Conservation (phyloP, 305 asterid genomes). For the Withania somnifera region DNA sequence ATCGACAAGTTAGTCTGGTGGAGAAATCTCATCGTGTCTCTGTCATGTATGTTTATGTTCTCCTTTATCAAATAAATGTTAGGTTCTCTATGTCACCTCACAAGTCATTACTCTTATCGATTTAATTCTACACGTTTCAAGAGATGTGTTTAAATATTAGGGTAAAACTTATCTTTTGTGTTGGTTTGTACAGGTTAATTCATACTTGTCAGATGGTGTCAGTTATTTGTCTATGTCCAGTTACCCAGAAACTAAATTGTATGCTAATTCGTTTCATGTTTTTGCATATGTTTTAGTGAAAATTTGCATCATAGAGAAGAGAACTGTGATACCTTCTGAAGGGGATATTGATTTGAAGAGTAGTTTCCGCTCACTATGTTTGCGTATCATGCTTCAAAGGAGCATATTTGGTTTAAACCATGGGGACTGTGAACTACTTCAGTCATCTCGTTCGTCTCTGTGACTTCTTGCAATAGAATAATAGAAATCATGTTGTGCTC, state of each 20-base stretch:
- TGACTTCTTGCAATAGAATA: neutral
- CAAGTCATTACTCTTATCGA: neutral
- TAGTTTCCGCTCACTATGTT: neutral
- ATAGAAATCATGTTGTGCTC: neutral
- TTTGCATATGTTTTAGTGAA: neutral
- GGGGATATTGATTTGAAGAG: neutral
- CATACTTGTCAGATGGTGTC: neutral
- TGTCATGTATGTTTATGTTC: constrained; percentile 36
- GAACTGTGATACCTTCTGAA: neutral
- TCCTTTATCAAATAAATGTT: neutral
- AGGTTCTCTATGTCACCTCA: neutral
- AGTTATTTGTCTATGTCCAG: neutral
- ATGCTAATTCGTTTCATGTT: neutral
- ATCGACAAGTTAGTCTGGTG: constrained; percentile 36
- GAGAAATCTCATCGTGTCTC: constrained; percentile 51
- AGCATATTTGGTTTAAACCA: neutral
- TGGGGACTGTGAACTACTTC: neutral
- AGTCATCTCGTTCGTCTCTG: neutral
- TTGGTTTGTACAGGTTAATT: neutral
- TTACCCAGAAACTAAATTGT: neutral
- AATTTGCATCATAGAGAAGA: neutral
- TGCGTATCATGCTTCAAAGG: neutral
- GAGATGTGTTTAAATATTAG: neutral
- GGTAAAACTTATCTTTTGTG: neutral
- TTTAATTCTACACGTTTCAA: neutral